Conservation (phyloP, 2,329 filamentous ascomycete species). For the Penicillium digitatum region DNA sequence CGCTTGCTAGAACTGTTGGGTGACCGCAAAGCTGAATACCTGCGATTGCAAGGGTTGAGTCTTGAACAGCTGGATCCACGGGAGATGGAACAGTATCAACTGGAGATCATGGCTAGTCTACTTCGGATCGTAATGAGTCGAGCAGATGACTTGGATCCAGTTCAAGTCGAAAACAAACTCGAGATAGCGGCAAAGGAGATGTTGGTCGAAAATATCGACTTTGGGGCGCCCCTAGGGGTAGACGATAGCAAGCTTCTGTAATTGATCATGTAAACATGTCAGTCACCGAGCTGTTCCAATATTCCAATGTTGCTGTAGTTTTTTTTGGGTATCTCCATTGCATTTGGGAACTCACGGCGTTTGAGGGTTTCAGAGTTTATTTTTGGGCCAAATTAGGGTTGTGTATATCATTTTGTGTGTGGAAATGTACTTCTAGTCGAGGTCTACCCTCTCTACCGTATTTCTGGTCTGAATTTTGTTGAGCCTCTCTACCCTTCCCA, state of each 20-base stretch:
- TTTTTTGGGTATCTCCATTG: neutral
- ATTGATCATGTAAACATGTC: neutral
- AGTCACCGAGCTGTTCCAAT: neutral
- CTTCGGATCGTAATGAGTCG: constrained; percentile 41
- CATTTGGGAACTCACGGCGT: constrained; percentile 1
- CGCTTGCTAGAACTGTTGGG: constrained; percentile 45
- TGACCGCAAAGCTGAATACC: constrained; percentile 33
- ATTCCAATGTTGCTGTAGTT: no score
- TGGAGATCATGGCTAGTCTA: constrained; percentile 43
- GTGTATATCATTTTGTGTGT: constrained; percentile 5
- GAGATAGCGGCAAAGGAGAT: constrained; percentile 37
- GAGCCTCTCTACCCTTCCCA: neutral
- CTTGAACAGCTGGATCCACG: constrained; percentile 36
- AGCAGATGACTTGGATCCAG: constrained; percentile 24
- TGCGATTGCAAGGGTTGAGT: constrained; percentile 31
- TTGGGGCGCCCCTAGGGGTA: constrained; percentile 29
- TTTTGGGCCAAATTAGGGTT: neutral
- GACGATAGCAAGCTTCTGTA: constrained; percentile 27
- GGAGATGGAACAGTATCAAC: constrained; percentile 39
- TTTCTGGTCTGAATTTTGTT: no score
- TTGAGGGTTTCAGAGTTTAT: neutral
- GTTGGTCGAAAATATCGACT: constrained; percentile 31
- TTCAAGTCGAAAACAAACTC: constrained; percentile 35
- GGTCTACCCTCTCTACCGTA: neutral
- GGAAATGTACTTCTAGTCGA: neutral